Base-by-base conservation (phyloP, 1,139 yeast species). In the Nakaseomyces delphensis region DNA sequence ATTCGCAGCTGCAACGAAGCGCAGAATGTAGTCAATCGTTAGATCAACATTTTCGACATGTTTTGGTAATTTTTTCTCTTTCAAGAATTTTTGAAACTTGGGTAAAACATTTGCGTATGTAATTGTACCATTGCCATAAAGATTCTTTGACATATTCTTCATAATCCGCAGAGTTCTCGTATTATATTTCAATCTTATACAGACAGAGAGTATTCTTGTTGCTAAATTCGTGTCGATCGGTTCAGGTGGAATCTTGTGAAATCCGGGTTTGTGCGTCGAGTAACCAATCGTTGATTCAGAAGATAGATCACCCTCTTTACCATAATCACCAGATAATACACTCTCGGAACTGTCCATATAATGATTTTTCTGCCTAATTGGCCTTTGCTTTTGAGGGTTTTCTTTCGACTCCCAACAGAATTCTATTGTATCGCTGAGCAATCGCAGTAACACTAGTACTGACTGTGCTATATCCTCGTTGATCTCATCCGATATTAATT, bases 1-100 rank as follows among this genome's bases (percentile, higher is more conserved):
- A 43, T 59, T 59, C 2, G 64, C 49, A n/a, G 64, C 62, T 9
- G 61, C 56, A 5, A 54, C 40, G 43, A 50, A 59, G 25, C 56
- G 48, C 19, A 55, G 44, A 7, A 58, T 48, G 35, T 52, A 54
- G 19, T 51, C 56, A 11, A 56, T 48, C 8, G 60, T 53, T 14
- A 46, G 36, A 41, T 57, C 63, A 9, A 58, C 43, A 38, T 49
- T 52, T 13, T 43, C 48, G 11, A 57, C 45, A 43, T 49, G 48
- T 14, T 38, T 29, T 2, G 51, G 51, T 28, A 41, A 38, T 7
- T 49, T 47, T 3, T 45, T 47, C 37, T 48, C 44, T 31, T 42
- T 45, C 23, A 51, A 30, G 35, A 43, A 48, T 2, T 36, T 39
- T 40, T 53, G 57, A 23, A 49, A 50, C 13, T 46, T 43, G n/a